Evolutionary conservation across 345 rosid species (phyloP), one percentile per base, ranked within the genome.

Genomic region (Eucalyptus pauciflora): DNA sequence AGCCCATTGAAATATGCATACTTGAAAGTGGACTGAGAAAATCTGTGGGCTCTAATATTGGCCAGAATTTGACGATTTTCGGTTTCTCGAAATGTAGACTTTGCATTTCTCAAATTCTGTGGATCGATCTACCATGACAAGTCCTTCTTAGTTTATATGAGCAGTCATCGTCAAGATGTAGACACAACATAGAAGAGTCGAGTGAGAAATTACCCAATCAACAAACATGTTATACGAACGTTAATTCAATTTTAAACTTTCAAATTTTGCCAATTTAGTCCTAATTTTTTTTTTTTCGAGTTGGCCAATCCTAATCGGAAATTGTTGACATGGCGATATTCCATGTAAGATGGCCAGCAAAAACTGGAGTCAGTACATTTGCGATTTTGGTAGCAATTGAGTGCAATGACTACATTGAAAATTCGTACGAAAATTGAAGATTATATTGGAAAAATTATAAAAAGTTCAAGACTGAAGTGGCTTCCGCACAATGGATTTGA

Each of bases 401-500:
- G 2, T 4, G 12, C 1, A 37, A 6, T 5, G 4, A 37, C 14
- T 5, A 20, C 1, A 37, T 37, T 10, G 1, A 5, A 37, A 76
- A 37, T 37, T 22, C 2, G 0, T 4, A 8, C 1, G 1, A 43
- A 20, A 12, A 22, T 37, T 76, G 6, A 41, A 3, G 5, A 22
- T 4, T 41, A 20, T 12, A 17, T 10, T 76, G 9, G 8, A 1
- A 76, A 76, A 10, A 2, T 71, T 10, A 11, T 24, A 60, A 60
- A 71, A 9, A 71, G 8, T 37, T 37, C 1, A 3, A 1, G 14
- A 37, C 1, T 3, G 3, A 76, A 2, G 12, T 20, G 27, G 8
- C 3, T 20, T 5, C 15, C 1, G 7, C 20, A 33, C 45, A 2
- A 18, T 10, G 2, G 0, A 4, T 41, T 11, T 6, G 3, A 4